A percentile compares a stretch with the other conserved stretches of the same genome.
Conservation (phyloP, 192 early-diverging fungal species). For the Pecoramyces ruminantium region DNA sequence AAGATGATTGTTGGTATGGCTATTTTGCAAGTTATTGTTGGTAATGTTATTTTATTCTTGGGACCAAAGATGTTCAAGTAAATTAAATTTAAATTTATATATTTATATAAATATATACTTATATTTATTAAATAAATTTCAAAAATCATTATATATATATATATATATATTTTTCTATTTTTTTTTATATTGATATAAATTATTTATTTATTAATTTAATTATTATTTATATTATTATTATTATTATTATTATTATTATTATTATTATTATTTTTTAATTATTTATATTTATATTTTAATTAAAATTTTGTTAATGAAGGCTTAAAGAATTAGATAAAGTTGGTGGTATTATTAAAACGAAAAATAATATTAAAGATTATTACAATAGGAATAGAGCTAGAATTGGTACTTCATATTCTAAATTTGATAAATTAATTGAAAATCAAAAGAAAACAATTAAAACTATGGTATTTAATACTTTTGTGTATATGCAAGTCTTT, state of each 20-base stretch:
- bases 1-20: constrained; percentile 82
- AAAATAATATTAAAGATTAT: background rate
- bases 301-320: background rate
- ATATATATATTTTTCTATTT: too few relatives aligned
- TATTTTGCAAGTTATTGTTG: constrained; percentile 64
- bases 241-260: too few relatives aligned
- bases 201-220: too few relatives aligned
- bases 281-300: too few relatives aligned
- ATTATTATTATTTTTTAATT: too few relatives aligned
- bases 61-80: background rate
- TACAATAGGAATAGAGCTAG: background rate
- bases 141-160: too few relatives aligned
- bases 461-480: constrained; percentile 85
- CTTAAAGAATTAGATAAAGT: background rate
- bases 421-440: background rate
- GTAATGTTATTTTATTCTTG: background rate
- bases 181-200: too few relatives aligned
- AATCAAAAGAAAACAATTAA: background rate
- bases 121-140: too few relatives aligned
- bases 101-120: too few relatives aligned
- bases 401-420: background rate
- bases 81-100: too few relatives aligned
- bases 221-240: too few relatives aligned
- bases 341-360: background rate
- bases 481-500: constrained; percentile 88